Conservation (phyloP, 1,284 basidiomycete species). For the Stygiomarasmius scandens region DNA sequence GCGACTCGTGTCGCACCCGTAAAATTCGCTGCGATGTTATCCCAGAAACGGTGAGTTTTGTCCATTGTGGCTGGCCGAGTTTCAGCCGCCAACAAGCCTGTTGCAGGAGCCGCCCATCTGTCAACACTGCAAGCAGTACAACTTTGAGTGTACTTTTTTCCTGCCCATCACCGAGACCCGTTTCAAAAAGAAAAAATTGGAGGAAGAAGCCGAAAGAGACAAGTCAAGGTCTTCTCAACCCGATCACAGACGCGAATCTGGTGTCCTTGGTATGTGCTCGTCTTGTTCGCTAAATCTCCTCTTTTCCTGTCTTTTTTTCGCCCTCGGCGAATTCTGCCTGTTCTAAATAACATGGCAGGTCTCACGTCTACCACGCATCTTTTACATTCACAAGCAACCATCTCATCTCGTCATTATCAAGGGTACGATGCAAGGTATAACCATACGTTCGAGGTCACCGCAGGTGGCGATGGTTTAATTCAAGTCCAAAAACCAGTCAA, state of each 20-base stretch:
- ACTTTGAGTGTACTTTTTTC: conserved; percentile 94
- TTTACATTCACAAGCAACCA: conserved; percentile 84
- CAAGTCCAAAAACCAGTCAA: conserved; percentile 71
- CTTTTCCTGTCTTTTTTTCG: conserved; percentile 19
- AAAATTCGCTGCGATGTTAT: conserved; percentile 93
- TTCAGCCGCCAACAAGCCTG: conserved; percentile 9
- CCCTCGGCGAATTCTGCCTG: conserved; percentile 18
- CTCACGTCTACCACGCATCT: conserved; percentile 87
- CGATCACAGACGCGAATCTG: conserved; percentile 48
- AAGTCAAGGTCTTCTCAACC: conserved; percentile 40
- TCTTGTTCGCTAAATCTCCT: conserved; percentile 17
- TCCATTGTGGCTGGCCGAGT: neutral
- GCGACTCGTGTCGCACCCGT: conserved; percentile 89
- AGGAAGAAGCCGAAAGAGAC: conserved; percentile 63
- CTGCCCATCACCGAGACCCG: conserved; percentile 97
- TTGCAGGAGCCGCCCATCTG: conserved; percentile 71
- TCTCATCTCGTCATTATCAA: conserved; percentile 84
- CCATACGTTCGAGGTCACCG: conserved; percentile 81
- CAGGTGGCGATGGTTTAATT: conserved; percentile 86
- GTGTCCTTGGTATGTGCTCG: conserved; percentile 59
- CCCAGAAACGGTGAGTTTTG: conserved; percentile 47
- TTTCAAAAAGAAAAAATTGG: conserved; percentile 92
- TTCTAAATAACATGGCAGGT: conserved; percentile 54
- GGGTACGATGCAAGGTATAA: conserved; percentile 85
- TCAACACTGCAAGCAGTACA: conserved; percentile 88